Base-by-base conservation (phyloP, 1,139 yeast species). In the Taphrina flavorubra region DNA sequence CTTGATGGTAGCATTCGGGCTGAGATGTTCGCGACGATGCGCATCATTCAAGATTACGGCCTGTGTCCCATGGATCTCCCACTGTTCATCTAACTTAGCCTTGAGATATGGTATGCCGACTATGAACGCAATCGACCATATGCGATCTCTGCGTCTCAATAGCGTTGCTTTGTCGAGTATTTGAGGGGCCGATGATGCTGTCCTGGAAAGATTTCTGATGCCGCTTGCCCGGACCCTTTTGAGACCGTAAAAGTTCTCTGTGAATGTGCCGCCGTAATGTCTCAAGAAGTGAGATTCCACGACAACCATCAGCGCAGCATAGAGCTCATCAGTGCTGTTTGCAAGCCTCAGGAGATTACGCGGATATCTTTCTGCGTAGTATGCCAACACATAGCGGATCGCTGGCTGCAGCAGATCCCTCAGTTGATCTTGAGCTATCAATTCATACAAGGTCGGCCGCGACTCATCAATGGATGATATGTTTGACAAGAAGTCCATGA, bases 221-320 rank as follows among this genome's bases (percentile, higher is more conserved):
- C 78, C 74, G 56, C 80, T 72, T 13, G 74, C 73, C 6, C 77
- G 73, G 10, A 86, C 86, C 66, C 96, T 80, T 76, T 92, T 91
- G 73, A 94, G 79, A 1, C 97, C 98, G 76, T 94, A 92, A 76
- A 92, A 94, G 76, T 90, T 90, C 77, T 92, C 98, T 0, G 97
- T 90, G 74, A 94, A 91, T 1, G 95, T 86, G 0, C 96, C 87
- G 74, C 90, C 92, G 91, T 96, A 90, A 69, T 83, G 82, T 68
- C 81, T 83, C 65, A 92, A 77, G 74, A 88, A 90, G 73, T 85
- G 84, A 82, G 87, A 87, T 77, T 94, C 97, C 0, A 92, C 81
- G n/a, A 84, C 73, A 0, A 90, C 86, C 76, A 94, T 80, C 4
- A 88, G 72, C 1, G 85, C 72, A 11, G 88, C 78, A 73, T 88